phyloP scores from a whole-genome alignment of 495 filamentous ascomycete species.

The Usnea hakonensis region DNA sequence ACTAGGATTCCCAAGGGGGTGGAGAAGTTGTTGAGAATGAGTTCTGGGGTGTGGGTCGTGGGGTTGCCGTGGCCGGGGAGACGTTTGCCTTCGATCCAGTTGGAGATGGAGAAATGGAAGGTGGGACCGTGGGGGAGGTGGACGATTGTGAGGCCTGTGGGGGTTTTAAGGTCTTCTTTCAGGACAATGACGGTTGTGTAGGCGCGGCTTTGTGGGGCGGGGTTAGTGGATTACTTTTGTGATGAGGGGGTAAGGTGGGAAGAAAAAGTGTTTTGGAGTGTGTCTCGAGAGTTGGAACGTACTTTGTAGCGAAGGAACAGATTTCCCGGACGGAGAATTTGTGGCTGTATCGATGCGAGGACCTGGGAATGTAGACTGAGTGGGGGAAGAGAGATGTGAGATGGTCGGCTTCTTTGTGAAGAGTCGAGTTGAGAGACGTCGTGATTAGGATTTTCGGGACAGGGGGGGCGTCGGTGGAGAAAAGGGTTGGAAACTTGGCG shows the following conservation, averaged over 20 bases:
- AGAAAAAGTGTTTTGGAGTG: no score
- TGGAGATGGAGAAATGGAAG: conserved; percentile 77
- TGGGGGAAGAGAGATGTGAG: conserved; percentile 80
- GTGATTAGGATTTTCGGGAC: conserved; percentile 82
- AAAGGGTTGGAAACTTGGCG: conserved; percentile 74
- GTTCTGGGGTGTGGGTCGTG: conserved; percentile 83
- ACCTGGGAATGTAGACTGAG: conserved; percentile 76
- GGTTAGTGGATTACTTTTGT: no score
- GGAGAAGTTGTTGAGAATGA: conserved; percentile 91
- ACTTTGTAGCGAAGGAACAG: conserved; percentile 60
- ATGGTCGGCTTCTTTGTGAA: conserved; percentile 72
- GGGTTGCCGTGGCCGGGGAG: conserved; percentile 83
- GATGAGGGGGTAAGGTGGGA: neutral
- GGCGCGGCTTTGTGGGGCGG: conserved; percentile 60
- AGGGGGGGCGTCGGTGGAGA: conserved; percentile 50
- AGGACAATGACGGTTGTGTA: conserved; percentile 76
- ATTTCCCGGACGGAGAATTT: conserved; percentile 90
- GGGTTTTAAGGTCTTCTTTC: conserved; percentile 75
- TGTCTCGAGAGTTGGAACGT: neutral
- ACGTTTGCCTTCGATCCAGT: conserved; percentile 77
- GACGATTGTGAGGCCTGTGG: conserved; percentile 67
- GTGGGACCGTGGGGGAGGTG: conserved; percentile 80
- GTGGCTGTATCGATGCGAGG: conserved; percentile 68
- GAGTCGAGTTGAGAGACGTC: conserved; percentile 72
- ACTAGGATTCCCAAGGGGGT: conserved; percentile 88